Evolutionary conservation across 1,284 basidiomycete species (phyloP).

Genomic region (Apiotrichum siamense): DNA sequence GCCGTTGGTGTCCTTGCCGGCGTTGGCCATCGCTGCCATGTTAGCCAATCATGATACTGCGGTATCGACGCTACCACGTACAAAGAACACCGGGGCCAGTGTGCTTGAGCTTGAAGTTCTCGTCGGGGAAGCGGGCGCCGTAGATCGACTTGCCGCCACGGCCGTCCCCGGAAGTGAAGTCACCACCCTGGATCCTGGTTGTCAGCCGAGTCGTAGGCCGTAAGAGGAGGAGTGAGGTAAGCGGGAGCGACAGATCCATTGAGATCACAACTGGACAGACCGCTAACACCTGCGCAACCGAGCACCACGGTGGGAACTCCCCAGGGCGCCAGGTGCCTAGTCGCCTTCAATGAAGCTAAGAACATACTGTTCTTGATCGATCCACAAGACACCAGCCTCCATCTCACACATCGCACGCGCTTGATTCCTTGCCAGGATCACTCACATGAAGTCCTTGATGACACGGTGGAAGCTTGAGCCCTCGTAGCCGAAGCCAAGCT

Average conservation of each 20-base stretch:
- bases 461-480: conserved; percentile 65
- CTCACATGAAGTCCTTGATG: conserved; percentile 63
- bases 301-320: too few species aligned
- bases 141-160: conserved; percentile 60
- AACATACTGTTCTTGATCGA: too few species aligned
- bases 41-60: conserved; percentile 6
- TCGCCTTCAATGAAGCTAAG: too few species aligned
- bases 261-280: too few species aligned
- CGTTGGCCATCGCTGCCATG: conserved; percentile 73
- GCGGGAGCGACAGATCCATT: too few species aligned
- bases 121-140: conserved; percentile 57
- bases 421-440: conserved; percentile 1
- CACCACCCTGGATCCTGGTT: conserved; percentile 63
- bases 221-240: background rate
- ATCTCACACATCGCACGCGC: background rate
- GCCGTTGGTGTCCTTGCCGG: conserved; percentile 52
- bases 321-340: too few species aligned
- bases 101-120: conserved; percentile 88
- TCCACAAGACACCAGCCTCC: background rate
- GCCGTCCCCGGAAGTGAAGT: conserved; percentile 62
- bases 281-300: background rate
- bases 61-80: conserved; percentile 11
- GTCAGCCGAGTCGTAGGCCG: too few species aligned
- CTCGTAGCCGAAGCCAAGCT: conserved; percentile 66
- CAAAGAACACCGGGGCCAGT: conserved; percentile 72